Conservation (phyloP, 2,329 filamentous ascomycete species). For the Metarhizium robertsii region DNA sequence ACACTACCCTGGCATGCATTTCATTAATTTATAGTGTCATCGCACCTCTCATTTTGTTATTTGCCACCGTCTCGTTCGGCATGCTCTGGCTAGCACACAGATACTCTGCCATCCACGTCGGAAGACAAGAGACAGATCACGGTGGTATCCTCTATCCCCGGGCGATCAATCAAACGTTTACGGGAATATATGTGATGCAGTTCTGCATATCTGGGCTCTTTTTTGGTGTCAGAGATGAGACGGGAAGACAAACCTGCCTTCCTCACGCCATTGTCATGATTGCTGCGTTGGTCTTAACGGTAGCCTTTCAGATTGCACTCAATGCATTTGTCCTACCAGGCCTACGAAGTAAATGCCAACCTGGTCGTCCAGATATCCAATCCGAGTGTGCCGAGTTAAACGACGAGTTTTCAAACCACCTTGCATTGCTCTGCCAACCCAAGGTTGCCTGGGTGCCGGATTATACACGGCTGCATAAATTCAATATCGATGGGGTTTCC, state of each 20-base stretch:
- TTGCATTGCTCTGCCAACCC: no score
- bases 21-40: neutral
- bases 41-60: neutral
- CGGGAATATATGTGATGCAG: neutral
- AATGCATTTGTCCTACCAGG: no score
- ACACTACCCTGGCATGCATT: neutral
- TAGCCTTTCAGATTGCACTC: no score
- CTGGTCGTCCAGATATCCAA: no score
- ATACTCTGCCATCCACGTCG: neutral
- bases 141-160: neutral
- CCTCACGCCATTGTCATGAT: neutral
- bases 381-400: no score
- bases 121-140: neutral
- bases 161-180: neutral
- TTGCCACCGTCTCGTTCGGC: neutral
- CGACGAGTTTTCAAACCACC: no score
- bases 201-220: neutral
- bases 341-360: no score
- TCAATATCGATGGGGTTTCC: no score
- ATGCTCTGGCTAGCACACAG: neutral
- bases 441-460: no score
- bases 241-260: neutral
- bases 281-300: no score
- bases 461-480: no score
- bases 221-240: neutral